Evolutionary conservation across 2,329 filamentous ascomycete genomes (phyloP), one percentile per base, ranked within the genome.

Genomic region (Aspergillus tubingensis): DNA sequence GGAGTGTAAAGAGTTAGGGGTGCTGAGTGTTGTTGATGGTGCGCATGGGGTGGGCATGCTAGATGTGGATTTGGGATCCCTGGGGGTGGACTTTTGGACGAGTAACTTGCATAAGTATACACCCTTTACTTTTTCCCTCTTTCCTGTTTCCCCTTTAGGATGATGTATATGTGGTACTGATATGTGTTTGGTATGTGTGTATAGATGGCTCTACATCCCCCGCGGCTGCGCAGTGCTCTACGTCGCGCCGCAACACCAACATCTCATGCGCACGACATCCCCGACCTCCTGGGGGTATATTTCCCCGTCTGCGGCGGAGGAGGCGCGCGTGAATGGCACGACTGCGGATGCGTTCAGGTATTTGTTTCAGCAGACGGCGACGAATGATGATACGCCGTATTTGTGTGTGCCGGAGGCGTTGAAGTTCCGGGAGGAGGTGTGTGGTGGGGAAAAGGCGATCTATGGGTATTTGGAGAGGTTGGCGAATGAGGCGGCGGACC

Each of bases 41-140:
- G 94, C 94, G 0, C 94, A 98, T 76, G 89, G 89, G 1, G 79
- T 96, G 23, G 94, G 94, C 2, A 89, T 95, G 76, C 82, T 96
- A 7, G 81, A 84, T 1, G 75, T 97, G 7, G 85, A 96, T 74
- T 77, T 97, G 13, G 65, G 72, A 0, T 74, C 77, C 3, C 78
- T 92, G 2, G 85, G 92, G 63, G 88, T 92, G 0, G 93, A 97
- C 75, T 97, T 96, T 78, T 91, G 96, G 70, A 84, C 94, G 13
- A 89, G 84, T 58, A 97, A 97, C 74, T 91, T 88, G 68, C 91
- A 96, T 80, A 96, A 96, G 76, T 78, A 72, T 55, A 67, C 56
- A 0, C n/a, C 5, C 17, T 25, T 39, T 4, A 5, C 25, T 21
- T 21, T 25, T 43, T 21, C 3, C 21, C 21, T 2, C 3, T 17